These are phyloP conservation scores for Rhizopus delemar DNA, from an alignment of 371 early-diverging fungal species.

Conservation along the genomic window DNA sequence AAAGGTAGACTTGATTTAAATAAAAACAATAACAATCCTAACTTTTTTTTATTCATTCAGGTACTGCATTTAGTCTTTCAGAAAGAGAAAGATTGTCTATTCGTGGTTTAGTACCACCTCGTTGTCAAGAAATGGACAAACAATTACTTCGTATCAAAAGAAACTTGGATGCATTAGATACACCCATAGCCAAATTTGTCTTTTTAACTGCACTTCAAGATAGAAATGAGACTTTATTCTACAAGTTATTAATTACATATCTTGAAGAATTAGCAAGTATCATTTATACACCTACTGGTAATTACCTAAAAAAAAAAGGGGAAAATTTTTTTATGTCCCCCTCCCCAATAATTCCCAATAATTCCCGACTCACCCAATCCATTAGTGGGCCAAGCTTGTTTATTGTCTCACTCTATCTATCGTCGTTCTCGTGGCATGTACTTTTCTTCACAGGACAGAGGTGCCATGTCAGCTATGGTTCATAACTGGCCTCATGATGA, in stretches of 20 bases:
- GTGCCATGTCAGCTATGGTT: conserved; percentile 62
- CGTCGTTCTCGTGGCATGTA: conserved; percentile 69
- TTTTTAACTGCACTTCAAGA: conserved; percentile 57
- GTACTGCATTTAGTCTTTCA: conserved; percentile 65
- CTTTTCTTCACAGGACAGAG: conserved; percentile 61
- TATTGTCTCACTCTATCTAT: conserved; percentile 63
- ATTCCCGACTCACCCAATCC: too few relatives aligned
- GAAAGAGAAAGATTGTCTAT: conserved; percentile 69
- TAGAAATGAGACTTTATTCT: conserved; percentile 68
- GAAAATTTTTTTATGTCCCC: not conserved
- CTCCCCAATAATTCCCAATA: not conserved
- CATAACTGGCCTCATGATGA: conserved; percentile 62
- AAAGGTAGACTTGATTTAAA: conserved; percentile 33
- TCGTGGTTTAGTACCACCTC: conserved; percentile 68
- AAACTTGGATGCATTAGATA: conserved; percentile 59
- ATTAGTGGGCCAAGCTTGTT: conserved; percentile 51
- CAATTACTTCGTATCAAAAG: conserved; percentile 62
- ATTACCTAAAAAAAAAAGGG: not conserved
- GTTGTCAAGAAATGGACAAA: conserved; percentile 67
- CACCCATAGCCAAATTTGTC: conserved; percentile 62
- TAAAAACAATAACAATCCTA: not conserved
- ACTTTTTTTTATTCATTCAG: conserved; percentile 15
- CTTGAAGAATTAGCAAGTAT: conserved; percentile 54
- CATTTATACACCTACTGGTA: conserved; percentile 55
- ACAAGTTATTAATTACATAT: conserved; percentile 62